Base-by-base conservation (phyloP, 75 land plant genomes). In the Selaginella tamariscina region DNA sequence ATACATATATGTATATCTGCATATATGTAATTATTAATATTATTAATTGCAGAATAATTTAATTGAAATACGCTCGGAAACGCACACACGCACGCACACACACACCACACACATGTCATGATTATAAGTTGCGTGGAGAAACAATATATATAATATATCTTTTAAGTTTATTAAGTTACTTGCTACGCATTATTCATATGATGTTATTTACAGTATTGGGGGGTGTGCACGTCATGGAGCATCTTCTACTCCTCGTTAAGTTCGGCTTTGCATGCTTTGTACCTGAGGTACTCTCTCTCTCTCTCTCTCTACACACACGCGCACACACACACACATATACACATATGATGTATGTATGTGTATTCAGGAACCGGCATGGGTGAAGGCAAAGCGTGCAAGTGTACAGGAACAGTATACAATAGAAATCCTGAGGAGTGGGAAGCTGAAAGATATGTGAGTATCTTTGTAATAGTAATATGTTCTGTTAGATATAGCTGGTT, bases 301-400 rank as follows among this genome's bases (percentile, higher is more conserved):
- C 15, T 5, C 11, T 39, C 49, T 5, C 15, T 2, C n/a, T 24
- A 20, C 65, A 1, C 28, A 1, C 27, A 2, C 28, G 27, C 30
- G n/a, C 27, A n/a, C 20, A 33, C n/a, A 26, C 2, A 62, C n/a
- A 28, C 49, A 54, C 9, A 28, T 27, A n/a, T 24, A 27, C 49
- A 28, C 2, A 27, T 21, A 64, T 70, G 32, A 31, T 21, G 24
- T 39, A 27, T 57, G 5, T 39, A 5, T 39, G 15, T 5, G 5
- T 15, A 5, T 39, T 28, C 71, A 93, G 98, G 91, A 89, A 56
- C 98, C 98, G 30, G 96, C 98, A 9, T 94, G 96, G 98, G 88
- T 94, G n/a, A 85, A 76, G 74, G 96, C 98, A 9, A 85, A 77
- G 8, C 81, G 83, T 0, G 56, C 80, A 75, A 81, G 76, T 20